Evolutionary conservation across 768 basidiomycete genomes (phyloP), one percentile per base, ranked within the genome.

Genomic region (Lentinula lateritia): DNA sequence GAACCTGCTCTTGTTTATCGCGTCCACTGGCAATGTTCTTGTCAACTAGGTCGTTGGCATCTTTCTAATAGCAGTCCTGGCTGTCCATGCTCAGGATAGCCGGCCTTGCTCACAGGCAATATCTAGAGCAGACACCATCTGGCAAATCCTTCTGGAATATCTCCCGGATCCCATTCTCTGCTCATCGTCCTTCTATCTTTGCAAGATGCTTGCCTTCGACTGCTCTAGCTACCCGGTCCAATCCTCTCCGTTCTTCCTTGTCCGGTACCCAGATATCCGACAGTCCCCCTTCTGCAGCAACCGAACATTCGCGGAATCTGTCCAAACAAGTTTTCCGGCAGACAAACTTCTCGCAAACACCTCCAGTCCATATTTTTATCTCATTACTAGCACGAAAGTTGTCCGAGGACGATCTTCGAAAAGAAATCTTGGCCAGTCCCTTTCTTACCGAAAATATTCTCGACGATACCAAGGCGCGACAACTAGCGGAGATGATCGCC

Each of bases 51-150:
- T 61, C 36, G 13, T 61, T 36, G 52, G 43, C 45, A 38, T 60
- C 28, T 48, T 9, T 60, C 50, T 68, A 65, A 68, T 68, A 72
- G 66, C 69, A 66, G 67, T 64, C 67, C 79, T 78, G 79, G 78
- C 81, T 84, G 85, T 85, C 83, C 83, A 90, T 90, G 88, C 87
- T 85, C 75, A 84, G 81, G 83, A 83, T 82, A 76, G 80, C 76
- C 70, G 73, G 78, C 69, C 76, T 80, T 74, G 74, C 78, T 73
- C 78, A 74, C 76, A 83, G 81, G 75, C 80, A 75, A 73, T 78
- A 78, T 75, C 72, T 83, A 72, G 76, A 80, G 66, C 77, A 75
- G 64, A 73, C 72, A 65, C 62, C 70, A 67, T 20, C 69, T 67
- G 20, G 48, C 34, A 41, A 13, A 12, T 38, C 34, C 8, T 7